Base-by-base conservation (phyloP, 345 rosid genomes). In the Eucalyptus globulus region DNA sequence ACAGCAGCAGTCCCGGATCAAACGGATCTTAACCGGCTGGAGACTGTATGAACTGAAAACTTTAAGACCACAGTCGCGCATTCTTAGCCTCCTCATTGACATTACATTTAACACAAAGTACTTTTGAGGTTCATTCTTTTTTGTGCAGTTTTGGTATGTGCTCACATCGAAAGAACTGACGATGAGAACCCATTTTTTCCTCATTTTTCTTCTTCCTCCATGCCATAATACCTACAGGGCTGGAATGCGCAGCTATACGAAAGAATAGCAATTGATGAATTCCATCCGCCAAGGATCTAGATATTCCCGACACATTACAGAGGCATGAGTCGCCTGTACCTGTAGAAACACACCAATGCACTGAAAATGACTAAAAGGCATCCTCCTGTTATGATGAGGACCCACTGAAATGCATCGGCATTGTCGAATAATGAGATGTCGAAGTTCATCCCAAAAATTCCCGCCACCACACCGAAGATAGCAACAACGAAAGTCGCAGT, bases 391-490 rank as follows among this genome's bases (percentile, higher is more conserved):
- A 96, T 91, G 44, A 93, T 29, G 51, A 97, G 97, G 9, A 97
- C 99, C 99, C 99, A 97, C 86, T 94, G 95, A 91, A 98, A 98
- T 89, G 99, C 99, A 29, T 81, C 91, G 16, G 96, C 89, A 87
- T 95, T 92, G 43, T 95, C 96, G 90, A 97, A 98, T 86, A 97
- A 86, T 27, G 99, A 92, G 90, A 96, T 90, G 31, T 85, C 54
- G 69, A 98, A 97, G 88, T 97, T 97, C 99, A 98, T 98, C 29
- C 99, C 99, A 91, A 98, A 98, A 67, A 97, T 91, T 89, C 99
- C 99, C 7, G 99, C 98, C 69, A 98, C 99, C 9, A 97, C 99
- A 69, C 98, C 99, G 86, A 98, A 97, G 60, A 98, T 97, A 44
- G 99, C 98, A 51, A 95, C 99, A 34, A 97, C 98, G 29, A 98